Evolutionary conservation across 1,284 basidiomycete species (phyloP), one percentile per base, ranked within the genome.

Genomic region (Ceratobasidium papillatum): DNA sequence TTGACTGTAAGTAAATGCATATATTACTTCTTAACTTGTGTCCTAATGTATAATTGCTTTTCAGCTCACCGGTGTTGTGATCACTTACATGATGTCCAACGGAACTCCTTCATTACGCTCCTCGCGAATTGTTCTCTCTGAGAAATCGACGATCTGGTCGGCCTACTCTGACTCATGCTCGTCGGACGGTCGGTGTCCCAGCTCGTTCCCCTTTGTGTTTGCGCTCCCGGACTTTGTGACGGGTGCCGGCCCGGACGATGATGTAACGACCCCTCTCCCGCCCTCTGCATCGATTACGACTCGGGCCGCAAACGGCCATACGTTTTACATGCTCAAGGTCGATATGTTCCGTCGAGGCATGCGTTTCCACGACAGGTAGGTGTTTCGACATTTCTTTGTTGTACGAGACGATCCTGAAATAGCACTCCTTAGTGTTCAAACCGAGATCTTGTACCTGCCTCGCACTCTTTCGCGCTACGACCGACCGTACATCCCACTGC

Each of bases 131-230:
- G 65, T 68, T 41, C 65, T 68, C 34, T 68, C 32, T 32, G 65
- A 68, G n/a, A 68, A 56, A 32, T 54, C 65, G 3, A 68, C 51
- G 34, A 68, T 68, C 32, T 68, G 65, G 65, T 68, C 65, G n/a
- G 47, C 65, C 51, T 27, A 54, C 11, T 68, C 65, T 1, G 65
- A 68, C 38, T 30, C 49, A 30, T 54, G 32, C 51, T 51, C 65
- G n/a, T 34, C 65, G 3, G 34, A 56, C 45, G 63, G 47, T 25
- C 41, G 47, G 17, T 52, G 45, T 36, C 43, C 3, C 11, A 51
- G 27, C 32, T 56, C 51, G 1, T 68, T 68, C 45, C 65, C 65
- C 19, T 68, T 68, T 36, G 22, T 68, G n/a, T 68, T 68, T 43
- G 65, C 22, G 17, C 34, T 68, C n/a, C 65, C 65, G 30, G 65